Evolutionary conservation across 768 basidiomycete species (phyloP).

Genomic region (Albatrellus ellisii): DNA sequence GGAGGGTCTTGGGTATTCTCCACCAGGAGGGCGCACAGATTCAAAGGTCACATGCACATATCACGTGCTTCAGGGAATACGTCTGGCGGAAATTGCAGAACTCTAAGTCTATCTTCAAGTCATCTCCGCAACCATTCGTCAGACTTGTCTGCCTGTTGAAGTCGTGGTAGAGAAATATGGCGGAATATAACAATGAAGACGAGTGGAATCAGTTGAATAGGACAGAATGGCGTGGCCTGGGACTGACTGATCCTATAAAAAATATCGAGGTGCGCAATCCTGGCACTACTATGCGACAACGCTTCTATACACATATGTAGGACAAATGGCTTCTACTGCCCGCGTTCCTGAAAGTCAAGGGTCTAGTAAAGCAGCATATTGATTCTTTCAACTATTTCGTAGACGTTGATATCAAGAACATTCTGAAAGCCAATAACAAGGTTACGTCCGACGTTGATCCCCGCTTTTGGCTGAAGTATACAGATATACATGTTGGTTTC

Average conservation of each 20-base stretch:
- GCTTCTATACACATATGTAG: constrained; percentile 26
- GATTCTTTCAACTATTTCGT: constrained; percentile 99
- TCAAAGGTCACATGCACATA: too few species aligned
- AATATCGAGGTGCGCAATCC: constrained; percentile 62
- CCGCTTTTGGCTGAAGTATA: constrained; percentile 92
- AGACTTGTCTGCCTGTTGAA: too few species aligned
- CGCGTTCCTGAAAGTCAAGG: constrained; percentile 94
- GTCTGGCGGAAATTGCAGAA: too few species aligned
- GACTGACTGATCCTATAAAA: constrained; percentile 84
- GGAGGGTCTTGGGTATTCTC: too few species aligned
- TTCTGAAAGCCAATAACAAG: constrained; percentile 86
- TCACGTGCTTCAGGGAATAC: too few species aligned
- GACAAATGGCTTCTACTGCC: constrained; percentile 98
- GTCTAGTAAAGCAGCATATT: constrained; percentile 97
- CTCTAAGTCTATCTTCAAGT: too few species aligned
- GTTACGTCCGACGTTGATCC: constrained; percentile 96
- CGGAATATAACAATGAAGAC: constrained; percentile 20
- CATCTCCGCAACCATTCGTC: too few species aligned
- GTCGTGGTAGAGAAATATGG: not conserved
- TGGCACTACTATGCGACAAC: not conserved
- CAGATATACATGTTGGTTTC: constrained; percentile 85
- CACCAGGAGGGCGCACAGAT: too few species aligned
- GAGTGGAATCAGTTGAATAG: constrained; percentile 48
- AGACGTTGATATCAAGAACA: constrained; percentile 93
- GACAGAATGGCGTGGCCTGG: constrained; percentile 62